Evolutionary conservation across 371 early-diverging fungal genomes (phyloP), one percentile per base, ranked within the genome.

Genomic region (Dinochytrium kinnereticum): DNA sequence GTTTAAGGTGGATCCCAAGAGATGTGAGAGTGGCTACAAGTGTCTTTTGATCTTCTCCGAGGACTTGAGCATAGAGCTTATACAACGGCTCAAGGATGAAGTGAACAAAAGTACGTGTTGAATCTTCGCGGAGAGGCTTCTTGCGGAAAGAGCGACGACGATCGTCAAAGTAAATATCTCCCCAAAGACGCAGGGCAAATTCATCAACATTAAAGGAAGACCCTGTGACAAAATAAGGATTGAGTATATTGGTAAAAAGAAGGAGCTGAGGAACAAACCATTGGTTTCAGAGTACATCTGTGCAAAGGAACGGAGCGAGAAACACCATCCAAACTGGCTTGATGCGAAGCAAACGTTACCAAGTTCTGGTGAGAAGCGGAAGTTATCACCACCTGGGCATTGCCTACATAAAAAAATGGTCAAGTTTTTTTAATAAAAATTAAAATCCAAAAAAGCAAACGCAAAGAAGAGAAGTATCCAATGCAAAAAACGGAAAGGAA

Each of bases 341-440:
- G 95, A 94, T 0, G 97, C 96, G 82, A 98, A 98, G 78, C 92
- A 92, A n/a, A 98, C 99, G 78, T 98, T 98, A 61, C 97, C 97
- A 17, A 88, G 88, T 75, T 97, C 98, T 1, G 99, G 99, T 2
- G 96, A 96, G 24, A 98, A 78, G 40, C 96, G 83, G 72, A 89
- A 80, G 13, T 86, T 78, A 40, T 87, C 83, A 55, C 85, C 86
- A 28, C 87, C 87, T 24, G 88, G 81, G 40, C 74, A 77, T 59
- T 68, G 38, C 24, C 69, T 74, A 34, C 36, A 59, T 15, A 37
- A 53, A 36, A 33, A 66, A 51, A 21, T 40, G 17, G 33, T 64
- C 13, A 64, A 44, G 5, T 61, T 40, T 49, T 49, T 49, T 49
- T 49, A 49, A 49, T 13, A 49, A 49, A 13, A 28, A 34, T 21